Base-by-base conservation (phyloP, 2,329 filamentous ascomycete genomes). In the Cladosporium colombiae region DNA sequence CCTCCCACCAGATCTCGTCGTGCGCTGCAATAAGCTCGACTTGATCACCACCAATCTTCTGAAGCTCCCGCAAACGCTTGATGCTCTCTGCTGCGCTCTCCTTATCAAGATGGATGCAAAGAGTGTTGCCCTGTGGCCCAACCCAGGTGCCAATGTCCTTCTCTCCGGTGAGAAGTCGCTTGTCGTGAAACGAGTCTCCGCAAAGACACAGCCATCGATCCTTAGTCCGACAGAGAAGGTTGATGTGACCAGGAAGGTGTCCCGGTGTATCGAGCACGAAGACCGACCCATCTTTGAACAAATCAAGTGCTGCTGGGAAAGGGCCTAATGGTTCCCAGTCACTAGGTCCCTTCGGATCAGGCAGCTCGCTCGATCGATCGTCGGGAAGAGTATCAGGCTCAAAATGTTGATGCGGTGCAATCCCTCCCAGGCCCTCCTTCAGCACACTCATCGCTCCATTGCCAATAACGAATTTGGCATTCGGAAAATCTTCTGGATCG, bases 141-240 rank as follows among this genome's bases (percentile, higher is more conserved):
- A 81, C 76, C 73, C 83, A 86, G 62, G 80, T 72, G 2, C 83
- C 85, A 61, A 87, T 83, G 0, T 76, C 81, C 68, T 79, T 83
- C 71, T 86, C 83, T 0, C 83, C 83, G 1, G 74, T 80, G 71
- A 86, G 71, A 2, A 86, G 78, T 46, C 84, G 72, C 0, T 74
- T 74, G 70, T 86, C 83, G 68, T 87, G 85, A 67, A 82, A 86
- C 35, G 81, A 81, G 70, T 87, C 84, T 0, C 83, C 84, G 8
- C 79, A 82, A 0, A 87, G 78, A 69, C 81, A 83, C 0, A 84
- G 75, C 76, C 81, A 85, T 46, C 77, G 78, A 53, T 69, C 64
- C 0, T 71, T 77, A 0, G 77, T 77, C 0, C 81, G 77, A 8
- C 77, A 80, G 0, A 86, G 76, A 0, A 85, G 67, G 66, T 85